Percentiles rank a stretch among this genome's conserved stretches.
These are phyloP conservation scores for Phytophthora pistaciae DNA, from an alignment of 352 stramenopile genomes.

Conservation along the genomic window DNA sequence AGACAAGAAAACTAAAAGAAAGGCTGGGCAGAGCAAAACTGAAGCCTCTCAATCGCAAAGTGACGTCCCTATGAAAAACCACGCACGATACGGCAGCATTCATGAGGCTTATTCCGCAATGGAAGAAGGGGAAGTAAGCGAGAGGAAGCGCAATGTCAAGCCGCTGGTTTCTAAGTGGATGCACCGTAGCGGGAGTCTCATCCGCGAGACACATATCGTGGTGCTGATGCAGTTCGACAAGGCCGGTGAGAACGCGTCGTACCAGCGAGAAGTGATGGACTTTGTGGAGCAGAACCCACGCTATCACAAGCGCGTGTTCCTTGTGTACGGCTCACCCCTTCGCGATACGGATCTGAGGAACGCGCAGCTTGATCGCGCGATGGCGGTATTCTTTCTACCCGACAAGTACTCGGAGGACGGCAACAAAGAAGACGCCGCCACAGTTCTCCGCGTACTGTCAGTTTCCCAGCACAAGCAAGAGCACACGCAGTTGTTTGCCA, in stretches of 20 bases:
- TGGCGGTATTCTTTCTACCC: conserved; percentile 87
- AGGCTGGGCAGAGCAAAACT: conserved; percentile 7
- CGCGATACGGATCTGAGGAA: conserved; percentile 59
- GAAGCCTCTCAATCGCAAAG: conserved; percentile 19
- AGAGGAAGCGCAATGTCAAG: conserved; percentile 26
- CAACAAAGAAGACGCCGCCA: conserved; percentile 85
- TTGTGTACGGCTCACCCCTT: conserved; percentile 81
- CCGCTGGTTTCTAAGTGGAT: conserved; percentile 57
- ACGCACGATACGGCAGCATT: conserved; percentile 32
- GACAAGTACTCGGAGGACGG: conserved; percentile 86
- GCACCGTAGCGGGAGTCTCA: conserved; percentile 52
- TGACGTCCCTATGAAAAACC: conserved; percentile 26
- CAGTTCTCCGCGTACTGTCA: conserved; percentile 81
- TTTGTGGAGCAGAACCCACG: conserved; percentile 76
- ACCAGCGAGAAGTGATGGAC: conserved; percentile 71
- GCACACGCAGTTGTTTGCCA: conserved; percentile 81
- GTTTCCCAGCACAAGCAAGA: conserved; percentile 73
- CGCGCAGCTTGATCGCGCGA: conserved; percentile 69
- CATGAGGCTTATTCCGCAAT: conserved; percentile 40
- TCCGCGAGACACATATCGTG: conserved; percentile 85
- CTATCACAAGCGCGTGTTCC: conserved; percentile 84
- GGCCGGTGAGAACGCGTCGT: conserved; percentile 50
- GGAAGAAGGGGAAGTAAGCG: conserved; percentile 37
- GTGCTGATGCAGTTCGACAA: conserved; percentile 82
- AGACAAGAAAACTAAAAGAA: conserved; percentile 5